Percentiles rank a stretch among this genome's conserved stretches.
phyloP scores from a whole-genome alignment of 345 rosid species.

The Gossypium herbaceum region DNA sequence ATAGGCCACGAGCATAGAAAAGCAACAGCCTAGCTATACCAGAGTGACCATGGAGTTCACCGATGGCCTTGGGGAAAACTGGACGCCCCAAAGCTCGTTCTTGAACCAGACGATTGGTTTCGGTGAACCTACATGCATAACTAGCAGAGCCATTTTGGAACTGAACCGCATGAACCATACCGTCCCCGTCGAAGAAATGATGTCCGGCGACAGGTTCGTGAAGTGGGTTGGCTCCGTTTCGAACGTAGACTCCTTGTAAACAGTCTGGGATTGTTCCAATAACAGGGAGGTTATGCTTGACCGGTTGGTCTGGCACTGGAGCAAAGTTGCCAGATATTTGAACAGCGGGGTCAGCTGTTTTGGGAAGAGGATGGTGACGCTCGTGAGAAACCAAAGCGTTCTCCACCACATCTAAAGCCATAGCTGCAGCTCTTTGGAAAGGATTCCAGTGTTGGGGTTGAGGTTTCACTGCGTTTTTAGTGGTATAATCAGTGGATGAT shows the following conservation, averaged over 20 bases:
- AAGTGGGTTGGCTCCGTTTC: slow-evolving; percentile 90
- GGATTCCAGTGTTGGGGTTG: slow-evolving; percentile 40
- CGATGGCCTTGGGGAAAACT: slow-evolving; percentile 79
- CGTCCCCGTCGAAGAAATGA: slow-evolving; percentile 87
- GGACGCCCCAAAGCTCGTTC: slow-evolving; percentile 65
- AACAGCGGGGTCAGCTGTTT: slow-evolving; percentile 62
- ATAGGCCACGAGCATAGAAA: slow-evolving; percentile 62
- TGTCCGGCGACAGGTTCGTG: slow-evolving; percentile 81
- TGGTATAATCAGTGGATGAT: neutral
- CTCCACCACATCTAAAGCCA: slow-evolving; percentile 56
- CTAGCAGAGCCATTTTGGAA: slow-evolving; percentile 54
- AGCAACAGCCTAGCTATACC: slow-evolving; percentile 79
- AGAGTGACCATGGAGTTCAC: slow-evolving; percentile 91
- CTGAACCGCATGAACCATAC: slow-evolving; percentile 77
- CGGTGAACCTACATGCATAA: slow-evolving; percentile 77
- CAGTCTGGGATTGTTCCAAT: slow-evolving; percentile 58
- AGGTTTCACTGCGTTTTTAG: neutral
- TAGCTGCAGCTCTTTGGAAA: slow-evolving; percentile 52
- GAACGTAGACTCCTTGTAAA: slow-evolving; percentile 58
- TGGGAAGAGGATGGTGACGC: slow-evolving; percentile 56
- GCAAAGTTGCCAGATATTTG: slow-evolving; percentile 83
- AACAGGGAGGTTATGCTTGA: slow-evolving; percentile 48
- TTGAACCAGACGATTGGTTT: slow-evolving; percentile 63
- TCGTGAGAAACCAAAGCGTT: slow-evolving; percentile 53
- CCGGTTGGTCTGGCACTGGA: slow-evolving; percentile 69